Conservation (phyloP, 768 basidiomycete species). For the Phallus indusiatus region DNA sequence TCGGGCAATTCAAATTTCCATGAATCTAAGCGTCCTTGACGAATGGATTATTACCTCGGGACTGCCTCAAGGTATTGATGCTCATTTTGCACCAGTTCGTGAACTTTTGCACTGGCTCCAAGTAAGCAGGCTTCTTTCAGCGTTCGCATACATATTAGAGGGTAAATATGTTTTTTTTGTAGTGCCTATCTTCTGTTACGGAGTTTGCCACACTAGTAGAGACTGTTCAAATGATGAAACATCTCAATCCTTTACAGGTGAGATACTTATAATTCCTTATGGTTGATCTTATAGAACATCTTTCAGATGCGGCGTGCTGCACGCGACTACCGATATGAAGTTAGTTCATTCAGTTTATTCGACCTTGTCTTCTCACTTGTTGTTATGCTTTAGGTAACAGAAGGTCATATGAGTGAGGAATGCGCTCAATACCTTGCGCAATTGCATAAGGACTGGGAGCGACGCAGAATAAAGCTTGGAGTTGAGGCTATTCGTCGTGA, state of each 20-base stretch:
- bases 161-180: neutral
- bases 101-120: conserved; percentile 85
- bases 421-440: conserved; percentile 91
- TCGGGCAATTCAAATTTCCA: conserved; percentile 78
- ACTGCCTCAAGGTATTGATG: conserved; percentile 67
- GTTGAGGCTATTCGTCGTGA: conserved; percentile 80
- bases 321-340: conserved; percentile 60
- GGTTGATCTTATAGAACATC: neutral
- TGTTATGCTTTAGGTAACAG: conserved; percentile 95
- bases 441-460: conserved; percentile 96
- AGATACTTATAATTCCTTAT: neutral
- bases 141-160: no score
- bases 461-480: conserved; percentile 77
- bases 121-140: conserved; percentile 28
- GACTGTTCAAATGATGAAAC: conserved; percentile 79
- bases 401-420: conserved; percentile 89
- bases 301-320: conserved; percentile 85
- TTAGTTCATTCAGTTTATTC: neutral
- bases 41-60: conserved; percentile 85
- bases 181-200: conserved; percentile 79
- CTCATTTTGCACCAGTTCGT: conserved; percentile 75
- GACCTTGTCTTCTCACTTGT: conserved; percentile 18
- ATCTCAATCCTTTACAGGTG: conserved; percentile 89
- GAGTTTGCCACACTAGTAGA: conserved; percentile 85
- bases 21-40: conserved; percentile 79